Evolutionary conservation across 2,329 filamentous ascomycete genomes (phyloP), one percentile per base, ranked within the genome.

Genomic region (Herpomyces periplanetae): DNA sequence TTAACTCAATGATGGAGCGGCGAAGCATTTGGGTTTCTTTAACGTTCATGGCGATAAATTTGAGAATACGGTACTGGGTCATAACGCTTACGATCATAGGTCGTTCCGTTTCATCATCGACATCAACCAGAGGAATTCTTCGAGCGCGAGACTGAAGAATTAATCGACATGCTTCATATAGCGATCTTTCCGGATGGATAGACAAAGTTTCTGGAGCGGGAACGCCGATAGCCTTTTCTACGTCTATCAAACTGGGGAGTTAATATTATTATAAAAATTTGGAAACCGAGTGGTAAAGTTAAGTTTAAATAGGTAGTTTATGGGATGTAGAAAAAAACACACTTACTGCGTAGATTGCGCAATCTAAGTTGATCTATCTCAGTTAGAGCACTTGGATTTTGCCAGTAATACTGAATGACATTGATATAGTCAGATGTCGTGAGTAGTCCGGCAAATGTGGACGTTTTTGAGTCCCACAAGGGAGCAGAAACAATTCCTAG

Each of bases 391-490:
- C 85, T 68, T 2, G 75, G 80, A 30, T 80, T 84, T 39, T 91
- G 73, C 48, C 71, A 88, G 45, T 96, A 91, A 41, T 96, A 96
- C 37, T 91, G 75, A 15, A 96, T 85, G 22, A 96, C 63, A 34
- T 96, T 96, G 42, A 96, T 84, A 38, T 80, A 96, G 41, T 96
- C 80, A 24, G 71, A 85, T 26, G 71, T 80, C 11, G 80, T 96
- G 27, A 96, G 49, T 18, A 96, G 53, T 15, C 80, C 80, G 15
- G 75, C 80, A 39, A 91, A 96, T 13, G 64, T 69, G 11, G 73
- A 85, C 3, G 61, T 66, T 27, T 65, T 62, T 11, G 75, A 88
- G 39, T 96, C 73, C 80, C 80, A 96, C 27, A 96, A 46, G 19
- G 80, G 80, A 20, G 80, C 80, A 12, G 80, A 96, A 21, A 96